These are phyloP conservation scores for Rauvolfia tetraphylla DNA, from an alignment of 257 asterid genomes.

Conservation along the genomic window DNA sequence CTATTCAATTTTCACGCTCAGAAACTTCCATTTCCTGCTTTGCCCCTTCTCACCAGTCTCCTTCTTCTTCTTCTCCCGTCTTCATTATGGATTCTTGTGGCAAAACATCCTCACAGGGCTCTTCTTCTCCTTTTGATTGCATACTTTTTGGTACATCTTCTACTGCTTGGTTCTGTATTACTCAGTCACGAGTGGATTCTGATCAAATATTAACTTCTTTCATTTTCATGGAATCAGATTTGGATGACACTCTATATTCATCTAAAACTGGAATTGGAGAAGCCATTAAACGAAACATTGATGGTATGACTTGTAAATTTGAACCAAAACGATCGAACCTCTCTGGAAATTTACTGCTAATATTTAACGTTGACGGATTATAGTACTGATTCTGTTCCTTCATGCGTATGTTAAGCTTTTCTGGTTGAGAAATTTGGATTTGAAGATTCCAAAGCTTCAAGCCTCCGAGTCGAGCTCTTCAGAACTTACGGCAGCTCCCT, in stretches of 20 bases:
- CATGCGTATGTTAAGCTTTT: slow-evolving; percentile 36
- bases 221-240: slow-evolving; percentile 55
- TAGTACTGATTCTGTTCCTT: not conserved
- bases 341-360: not conserved
- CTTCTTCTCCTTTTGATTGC: slow-evolving; percentile 32
- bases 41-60: not conserved
- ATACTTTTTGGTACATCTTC: slow-evolving; percentile 30
- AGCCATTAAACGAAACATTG: slow-evolving; percentile 73
- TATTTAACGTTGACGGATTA: not conserved
- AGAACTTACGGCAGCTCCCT: slow-evolving; percentile 81
- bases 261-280: slow-evolving; percentile 66
- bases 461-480: slow-evolving; percentile 69
- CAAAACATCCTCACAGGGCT: slow-evolving; percentile 20
- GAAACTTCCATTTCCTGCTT: not conserved
- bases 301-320: slow-evolving; percentile 37
- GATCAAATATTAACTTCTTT: no score
- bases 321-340: not conserved
- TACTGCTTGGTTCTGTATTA: not conserved
- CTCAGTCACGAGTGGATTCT: no score
- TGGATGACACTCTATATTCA: slow-evolving; percentile 90
- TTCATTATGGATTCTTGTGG: slow-evolving; percentile 29
- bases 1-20: not conserved
- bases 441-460: slow-evolving; percentile 54
- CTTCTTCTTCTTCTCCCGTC: not conserved
- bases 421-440: slow-evolving; percentile 67